Conservation (phyloP, 495 filamentous ascomycete genomes). For the Talaromyces stipitatus region DNA sequence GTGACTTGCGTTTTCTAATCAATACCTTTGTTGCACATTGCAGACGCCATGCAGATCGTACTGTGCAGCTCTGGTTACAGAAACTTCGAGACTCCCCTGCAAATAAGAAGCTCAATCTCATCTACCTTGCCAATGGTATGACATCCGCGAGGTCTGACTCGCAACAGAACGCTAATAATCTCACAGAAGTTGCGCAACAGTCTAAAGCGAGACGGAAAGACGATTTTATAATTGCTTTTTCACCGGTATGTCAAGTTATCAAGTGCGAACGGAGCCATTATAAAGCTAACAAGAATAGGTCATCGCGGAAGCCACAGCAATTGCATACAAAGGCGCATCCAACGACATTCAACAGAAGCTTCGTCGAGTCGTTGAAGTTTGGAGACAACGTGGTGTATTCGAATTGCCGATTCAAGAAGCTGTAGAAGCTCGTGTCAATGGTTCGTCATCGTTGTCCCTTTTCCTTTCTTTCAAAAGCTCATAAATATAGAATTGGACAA, state of each 20-base stretch:
- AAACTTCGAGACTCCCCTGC: constrained; percentile 76
- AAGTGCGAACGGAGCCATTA: not conserved
- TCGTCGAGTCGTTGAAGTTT: constrained; percentile 84
- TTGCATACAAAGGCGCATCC: constrained; percentile 79
- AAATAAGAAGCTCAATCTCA: constrained; percentile 78
- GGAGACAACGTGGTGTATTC: constrained; percentile 84
- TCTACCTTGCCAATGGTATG: constrained; percentile 92
- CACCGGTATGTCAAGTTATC: constrained; percentile 46
- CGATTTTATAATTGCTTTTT: constrained; percentile 87
- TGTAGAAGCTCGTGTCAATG: constrained; percentile 71
- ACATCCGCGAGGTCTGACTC: not conserved
- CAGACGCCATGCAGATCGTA: constrained; percentile 84
- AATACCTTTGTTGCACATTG: constrained; percentile 3
- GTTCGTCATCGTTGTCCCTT: constrained; percentile 32
- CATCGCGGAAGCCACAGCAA: constrained; percentile 75
- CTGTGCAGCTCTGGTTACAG: constrained; percentile 81
- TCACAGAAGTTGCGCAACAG: constrained; percentile 85
- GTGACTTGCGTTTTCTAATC: not conserved
- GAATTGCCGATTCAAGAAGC: constrained; percentile 65
- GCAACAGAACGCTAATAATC: constrained; percentile 13
- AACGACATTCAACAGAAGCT: constrained; percentile 82
- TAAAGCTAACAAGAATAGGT: constrained; percentile 39
- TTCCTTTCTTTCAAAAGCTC: not conserved
- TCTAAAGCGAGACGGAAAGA: constrained; percentile 84
- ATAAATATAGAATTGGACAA: constrained; percentile 66